phyloP scores from a whole-genome alignment of 1,139 yeast genomes.

The Arxiozyma slooffiae region DNA sequence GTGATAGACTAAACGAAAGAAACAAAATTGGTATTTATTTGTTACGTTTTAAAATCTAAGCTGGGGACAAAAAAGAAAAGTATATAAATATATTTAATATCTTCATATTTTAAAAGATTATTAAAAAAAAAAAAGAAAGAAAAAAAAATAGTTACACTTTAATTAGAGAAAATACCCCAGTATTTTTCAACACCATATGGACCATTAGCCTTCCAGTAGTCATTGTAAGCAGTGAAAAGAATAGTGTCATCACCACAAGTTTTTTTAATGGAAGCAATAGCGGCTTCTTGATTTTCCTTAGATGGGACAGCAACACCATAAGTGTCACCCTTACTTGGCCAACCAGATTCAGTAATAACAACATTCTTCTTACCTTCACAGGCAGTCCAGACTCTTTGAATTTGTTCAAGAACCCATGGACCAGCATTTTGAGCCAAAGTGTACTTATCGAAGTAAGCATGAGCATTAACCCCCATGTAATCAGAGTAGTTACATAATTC shows the following conservation, averaged over 20 bases:
- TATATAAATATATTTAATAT: background rate
- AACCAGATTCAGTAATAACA: constrained; percentile 67
- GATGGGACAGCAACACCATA: constrained; percentile 65
- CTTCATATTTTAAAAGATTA: background rate
- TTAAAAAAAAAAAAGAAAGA: background rate
- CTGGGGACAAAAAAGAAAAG: background rate
- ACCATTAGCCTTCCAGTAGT: constrained; percentile 69
- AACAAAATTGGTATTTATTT: background rate
- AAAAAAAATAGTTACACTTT: background rate
- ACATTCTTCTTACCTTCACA: constrained; percentile 54
- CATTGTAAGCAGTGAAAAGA: constrained; percentile 65
- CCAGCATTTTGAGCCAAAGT: constrained; percentile 60
- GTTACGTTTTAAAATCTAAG: background rate
- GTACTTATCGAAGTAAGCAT: constrained; percentile 70
- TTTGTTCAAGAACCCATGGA: constrained; percentile 57
- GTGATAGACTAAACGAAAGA: background rate
- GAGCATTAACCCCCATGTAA: constrained; percentile 73
- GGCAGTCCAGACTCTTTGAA: constrained; percentile 52
- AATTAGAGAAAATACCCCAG: constrained; percentile 48
- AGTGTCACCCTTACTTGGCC: constrained; percentile 66
- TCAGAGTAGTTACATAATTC: constrained; percentile 61
- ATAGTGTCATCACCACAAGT: constrained; percentile 47
- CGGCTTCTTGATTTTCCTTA: constrained; percentile 47
- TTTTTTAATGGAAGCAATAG: constrained; percentile 47
- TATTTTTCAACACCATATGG: constrained; percentile 55